A percentile compares a stretch with the other conserved stretches of the same genome.
Conservation (phyloP, 208 protist genomes). For the Lotmaria passim region DNA sequence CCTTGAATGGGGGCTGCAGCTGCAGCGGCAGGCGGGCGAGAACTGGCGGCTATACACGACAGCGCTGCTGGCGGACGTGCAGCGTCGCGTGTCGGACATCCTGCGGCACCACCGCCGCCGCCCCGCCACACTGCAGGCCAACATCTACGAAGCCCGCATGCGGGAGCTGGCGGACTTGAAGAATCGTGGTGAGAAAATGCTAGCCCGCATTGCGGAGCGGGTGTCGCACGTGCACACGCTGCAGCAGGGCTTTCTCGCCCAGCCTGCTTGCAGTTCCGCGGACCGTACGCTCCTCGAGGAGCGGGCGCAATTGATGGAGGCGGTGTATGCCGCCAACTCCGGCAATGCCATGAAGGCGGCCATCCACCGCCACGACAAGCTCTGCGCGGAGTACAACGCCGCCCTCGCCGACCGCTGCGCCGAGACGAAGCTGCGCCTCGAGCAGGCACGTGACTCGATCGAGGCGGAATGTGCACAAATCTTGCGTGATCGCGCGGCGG, state of each 20-base stretch:
- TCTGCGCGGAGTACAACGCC: constrained; percentile 51
- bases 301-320: constrained; percentile 33
- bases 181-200: constrained; percentile 60
- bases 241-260: constrained; percentile 40
- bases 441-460: constrained; percentile 23
- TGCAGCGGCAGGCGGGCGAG: constrained; percentile 35
- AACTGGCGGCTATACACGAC: constrained; percentile 43
- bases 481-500: constrained; percentile 26
- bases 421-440: constrained; percentile 27
- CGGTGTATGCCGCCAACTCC: constrained; percentile 53
- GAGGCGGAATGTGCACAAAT: constrained; percentile 36
- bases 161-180: constrained; percentile 70
- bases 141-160: constrained; percentile 77
- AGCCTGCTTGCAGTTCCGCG: constrained; percentile 31
- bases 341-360: constrained; percentile 51
- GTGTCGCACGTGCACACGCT: constrained; percentile 46
- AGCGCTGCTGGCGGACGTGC: constrained; percentile 35
- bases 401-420: constrained; percentile 46
- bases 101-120: constrained; percentile 83
- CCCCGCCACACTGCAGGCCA: constrained; percentile 77
- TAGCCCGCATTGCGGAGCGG: constrained; percentile 56
- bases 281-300: constrained; percentile 52
- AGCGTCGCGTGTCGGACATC: constrained; percentile 63
- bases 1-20: constrained; percentile 53
- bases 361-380: constrained; percentile 50